Evolutionary conservation across 2,329 filamentous ascomycete species (phyloP).

Genomic region (Metarhizium brunneum): DNA sequence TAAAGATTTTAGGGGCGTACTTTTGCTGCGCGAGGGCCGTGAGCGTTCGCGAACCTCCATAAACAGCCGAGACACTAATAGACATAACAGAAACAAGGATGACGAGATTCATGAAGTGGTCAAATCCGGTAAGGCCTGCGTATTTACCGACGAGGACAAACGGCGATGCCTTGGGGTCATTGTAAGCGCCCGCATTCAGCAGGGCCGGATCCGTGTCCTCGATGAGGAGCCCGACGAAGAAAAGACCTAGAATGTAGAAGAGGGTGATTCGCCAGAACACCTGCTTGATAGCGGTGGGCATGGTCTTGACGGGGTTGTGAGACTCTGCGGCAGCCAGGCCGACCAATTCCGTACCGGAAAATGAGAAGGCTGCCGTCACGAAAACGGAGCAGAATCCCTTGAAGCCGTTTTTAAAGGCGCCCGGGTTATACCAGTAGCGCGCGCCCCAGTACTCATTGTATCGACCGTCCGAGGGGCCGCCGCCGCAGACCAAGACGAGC

Average conservation of each 20-base stretch:
- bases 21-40: constrained; percentile 46
- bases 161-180: constrained; percentile 32
- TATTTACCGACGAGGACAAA: constrained; percentile 41
- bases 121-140: constrained; percentile 36
- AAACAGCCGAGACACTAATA: constrained; percentile 44
- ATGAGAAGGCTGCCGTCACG: constrained; percentile 61
- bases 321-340: constrained; percentile 64
- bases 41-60: constrained; percentile 45
- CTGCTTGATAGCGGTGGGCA: constrained; percentile 75
- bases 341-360: constrained; percentile 59
- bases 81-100: constrained; percentile 46
- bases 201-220: constrained; percentile 33
- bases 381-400: constrained; percentile 61
- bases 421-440: constrained; percentile 33
- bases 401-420: constrained; percentile 58
- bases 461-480: constrained; percentile 36
- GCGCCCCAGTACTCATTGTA: constrained; percentile 34
- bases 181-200: constrained; percentile 35
- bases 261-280: constrained; percentile 47
- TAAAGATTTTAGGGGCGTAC: constrained; percentile 44
- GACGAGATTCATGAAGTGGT: constrained; percentile 43
- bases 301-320: constrained; percentile 55
- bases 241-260: constrained; percentile 41
- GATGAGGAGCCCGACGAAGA: constrained; percentile 37
- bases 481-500: constrained; percentile 47